Base-by-base conservation (phyloP, 1,139 yeast species). In the Pichia sp. region DNA sequence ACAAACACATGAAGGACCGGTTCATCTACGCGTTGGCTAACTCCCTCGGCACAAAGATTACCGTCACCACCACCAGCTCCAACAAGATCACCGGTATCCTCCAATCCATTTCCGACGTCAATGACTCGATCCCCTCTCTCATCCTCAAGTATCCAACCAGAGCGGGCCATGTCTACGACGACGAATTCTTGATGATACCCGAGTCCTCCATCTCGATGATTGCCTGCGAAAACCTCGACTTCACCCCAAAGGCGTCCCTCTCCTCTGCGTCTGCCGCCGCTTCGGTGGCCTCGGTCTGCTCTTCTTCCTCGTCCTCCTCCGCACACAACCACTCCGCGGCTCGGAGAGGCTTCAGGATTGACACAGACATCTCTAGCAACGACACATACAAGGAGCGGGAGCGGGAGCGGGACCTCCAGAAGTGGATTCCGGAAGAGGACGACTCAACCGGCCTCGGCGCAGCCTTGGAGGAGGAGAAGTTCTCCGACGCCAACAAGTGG, bases 341-440 rank as follows among this genome's bases (percentile, higher is more conserved):
- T 31, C 30, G 50, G 8, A 54, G 48, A 13, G 61, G 62, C 8
- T 92, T 93, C 76, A 84, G 81, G 67, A 93, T 97, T 1, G 98
- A 93, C 70, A 72, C 85, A 3, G 97, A 87, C 68, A 92, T 93
- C 53, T 82, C 96, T 6, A 32, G 54, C 23, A 19, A 66, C 16
- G 70, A 67, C 13, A 65, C 63, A 26, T 72, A 77, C 53, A 77
- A 74, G n/a, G n/a, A n/a, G n/a, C n/a, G n/a, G 23, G 23, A 19
- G 23, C 23, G 23, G 59, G 90, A 85, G 67, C 78, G 93, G 50
- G 95, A 87, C 63, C 77, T 93, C 56, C 84, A 89, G 69, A 81
- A 79, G 65, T 93, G 99, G 99, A 82, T 81, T 19, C 95, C 96
- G 5, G 95, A 87, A 52, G 81, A 67, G 59, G 50, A 59, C 30